Conservation (phyloP, 78 protist species). For the Dictyostelium intermedium region DNA sequence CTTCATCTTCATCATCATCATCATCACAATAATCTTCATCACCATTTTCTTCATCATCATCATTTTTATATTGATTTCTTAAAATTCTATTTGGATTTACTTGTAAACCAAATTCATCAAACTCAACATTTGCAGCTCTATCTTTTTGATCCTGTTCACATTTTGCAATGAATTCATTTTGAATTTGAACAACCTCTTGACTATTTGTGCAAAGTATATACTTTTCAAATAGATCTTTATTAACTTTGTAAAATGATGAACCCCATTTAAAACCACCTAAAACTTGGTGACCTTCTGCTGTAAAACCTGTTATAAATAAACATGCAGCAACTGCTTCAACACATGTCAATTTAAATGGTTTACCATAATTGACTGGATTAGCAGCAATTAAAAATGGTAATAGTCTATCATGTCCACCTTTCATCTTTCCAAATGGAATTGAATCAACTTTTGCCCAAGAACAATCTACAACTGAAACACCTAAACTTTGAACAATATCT, state of each 20-base stretch:
- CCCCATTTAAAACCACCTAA: constrained; percentile 95
- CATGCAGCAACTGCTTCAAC: constrained; percentile 97
- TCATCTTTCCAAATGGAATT: constrained; percentile 86
- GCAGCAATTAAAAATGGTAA: constrained; percentile 98
- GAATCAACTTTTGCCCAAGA: constrained; percentile 94
- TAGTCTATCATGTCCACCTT: constrained; percentile 84
- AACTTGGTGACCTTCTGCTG: constrained; percentile 85
- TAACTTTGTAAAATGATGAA: constrained; percentile 88
- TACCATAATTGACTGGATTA: constrained; percentile 98
- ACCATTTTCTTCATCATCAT: constrained; percentile 8
- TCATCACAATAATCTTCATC: constrained; percentile 40
- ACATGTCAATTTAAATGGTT: constrained; percentile 91
- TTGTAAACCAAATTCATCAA: constrained; percentile 30
- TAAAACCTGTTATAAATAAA: constrained; percentile 83
- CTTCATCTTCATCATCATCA: constrained; percentile 30
- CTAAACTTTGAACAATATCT: constrained; percentile 80
- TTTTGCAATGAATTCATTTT: constrained; percentile 70
- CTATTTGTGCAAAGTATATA: constrained; percentile 66
- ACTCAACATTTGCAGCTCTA: not conserved
- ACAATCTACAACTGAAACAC: constrained; percentile 95
- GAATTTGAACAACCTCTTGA: constrained; percentile 78
- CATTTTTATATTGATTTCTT: not conserved
- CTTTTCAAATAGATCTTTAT: constrained; percentile 84
- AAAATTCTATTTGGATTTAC: constrained; percentile 45
- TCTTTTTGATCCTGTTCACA: constrained; percentile 55